Conservation (phyloP, 73 alveolate genomes). For the Uronychia setigera region DNA sequence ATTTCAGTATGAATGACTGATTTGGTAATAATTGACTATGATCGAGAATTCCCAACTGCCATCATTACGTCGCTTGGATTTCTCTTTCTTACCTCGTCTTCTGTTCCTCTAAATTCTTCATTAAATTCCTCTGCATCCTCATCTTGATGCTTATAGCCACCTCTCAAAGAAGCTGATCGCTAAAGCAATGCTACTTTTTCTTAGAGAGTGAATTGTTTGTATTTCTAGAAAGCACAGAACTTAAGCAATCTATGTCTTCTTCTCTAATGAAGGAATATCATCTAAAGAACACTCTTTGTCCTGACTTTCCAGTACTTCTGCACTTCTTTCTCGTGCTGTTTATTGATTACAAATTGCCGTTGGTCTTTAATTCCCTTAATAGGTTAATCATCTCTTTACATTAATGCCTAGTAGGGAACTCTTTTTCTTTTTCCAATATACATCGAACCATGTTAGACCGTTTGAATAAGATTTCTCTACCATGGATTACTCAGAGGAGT, state of each 20-base stretch:
- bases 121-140: no score
- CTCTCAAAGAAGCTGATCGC: no score
- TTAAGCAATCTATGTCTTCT: background rate
- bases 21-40: no score
- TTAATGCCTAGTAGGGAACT: no score
- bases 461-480: no score
- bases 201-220: background rate
- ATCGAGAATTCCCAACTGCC: no score
- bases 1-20: no score
- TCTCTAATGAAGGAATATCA: background rate
- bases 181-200: background rate
- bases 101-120: no score
- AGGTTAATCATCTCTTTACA: background rate
- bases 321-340: background rate
- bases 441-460: background rate
- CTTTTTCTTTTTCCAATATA: background rate
- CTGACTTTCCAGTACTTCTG: background rate
- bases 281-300: background rate
- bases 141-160: no score
- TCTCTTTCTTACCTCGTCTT: background rate
- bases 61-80: background rate
- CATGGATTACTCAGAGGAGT: no score
- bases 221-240: background rate
- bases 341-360: background rate
- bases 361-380: background rate